phyloP scores from a whole-genome alignment of 129 eudicot species.

The Artemisia annua region DNA sequence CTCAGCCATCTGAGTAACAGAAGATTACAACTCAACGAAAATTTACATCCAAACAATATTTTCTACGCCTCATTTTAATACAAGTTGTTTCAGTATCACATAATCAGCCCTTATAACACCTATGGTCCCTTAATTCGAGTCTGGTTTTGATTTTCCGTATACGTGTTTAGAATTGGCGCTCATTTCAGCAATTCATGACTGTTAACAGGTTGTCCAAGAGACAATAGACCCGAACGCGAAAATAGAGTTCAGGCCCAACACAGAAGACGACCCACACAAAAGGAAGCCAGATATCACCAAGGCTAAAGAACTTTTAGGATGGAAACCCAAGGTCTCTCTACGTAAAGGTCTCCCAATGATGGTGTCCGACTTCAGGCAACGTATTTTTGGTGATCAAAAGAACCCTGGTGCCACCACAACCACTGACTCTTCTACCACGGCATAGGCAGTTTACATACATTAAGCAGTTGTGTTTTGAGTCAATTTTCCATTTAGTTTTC shows the following conservation, averaged over 20 bases:
- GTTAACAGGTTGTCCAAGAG: slow-evolving; percentile 83
- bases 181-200: not conserved
- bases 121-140: no score
- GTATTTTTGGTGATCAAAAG: slow-evolving; percentile 84
- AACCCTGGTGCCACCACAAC: slow-evolving; percentile 28
- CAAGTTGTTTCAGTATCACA: no score
- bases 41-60: no score
- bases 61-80: no score
- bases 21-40: no score
- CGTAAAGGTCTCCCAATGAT: slow-evolving; percentile 86
- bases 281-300: slow-evolving; percentile 88
- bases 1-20: no score
- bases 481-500: not conserved
- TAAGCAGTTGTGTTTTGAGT: slow-evolving; percentile 20
- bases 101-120: no score
- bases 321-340: slow-evolving; percentile 96
- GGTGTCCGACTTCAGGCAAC: slow-evolving; percentile 88
- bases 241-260: slow-evolving; percentile 83
- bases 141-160: no score
- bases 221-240: slow-evolving; percentile 86
- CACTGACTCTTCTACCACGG: slow-evolving; percentile 20
- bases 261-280: slow-evolving; percentile 98
- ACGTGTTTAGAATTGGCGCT: not conserved
- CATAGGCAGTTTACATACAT: slow-evolving; percentile 20
- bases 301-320: slow-evolving; percentile 87